These are phyloP conservation scores for Raddia guianensis DNA, from an alignment of 176 grass and related monocot species.

Conservation along the genomic window DNA sequence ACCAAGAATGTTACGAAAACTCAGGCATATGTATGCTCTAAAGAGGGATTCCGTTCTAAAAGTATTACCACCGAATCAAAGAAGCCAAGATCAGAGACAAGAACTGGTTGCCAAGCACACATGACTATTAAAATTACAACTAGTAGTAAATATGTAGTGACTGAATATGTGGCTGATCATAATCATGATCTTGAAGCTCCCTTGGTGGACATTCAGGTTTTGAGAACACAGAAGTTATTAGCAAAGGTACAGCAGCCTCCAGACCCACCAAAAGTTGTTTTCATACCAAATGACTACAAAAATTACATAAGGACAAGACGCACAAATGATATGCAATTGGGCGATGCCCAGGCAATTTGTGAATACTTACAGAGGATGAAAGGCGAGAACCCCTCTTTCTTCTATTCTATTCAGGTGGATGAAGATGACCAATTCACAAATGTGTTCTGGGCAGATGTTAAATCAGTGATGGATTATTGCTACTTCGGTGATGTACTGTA, in stretches of 20 bases:
- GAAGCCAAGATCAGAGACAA: constrained; percentile 63
- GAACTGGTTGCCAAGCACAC: constrained; percentile 79
- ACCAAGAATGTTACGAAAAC: constrained; percentile 61
- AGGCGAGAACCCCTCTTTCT: constrained; percentile 77
- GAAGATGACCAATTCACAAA: constrained; percentile 77
- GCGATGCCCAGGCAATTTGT: constrained; percentile 67
- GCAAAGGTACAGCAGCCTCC: constrained; percentile 64
- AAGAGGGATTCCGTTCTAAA: constrained; percentile 72
- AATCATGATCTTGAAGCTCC: constrained; percentile 76
- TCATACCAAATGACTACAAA: constrained; percentile 77
- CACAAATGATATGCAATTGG: constrained; percentile 49
- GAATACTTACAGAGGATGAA: constrained; percentile 89
- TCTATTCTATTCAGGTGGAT: constrained; percentile 84
- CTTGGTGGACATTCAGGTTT: constrained; percentile 77
- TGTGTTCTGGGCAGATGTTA: constrained; percentile 80
- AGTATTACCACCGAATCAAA: constrained; percentile 58
- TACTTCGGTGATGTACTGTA: constrained; percentile 85
- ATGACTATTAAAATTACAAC: constrained; percentile 82
- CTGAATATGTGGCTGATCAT: constrained; percentile 72
- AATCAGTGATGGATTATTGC: constrained; percentile 73
- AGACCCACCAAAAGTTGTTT: constrained; percentile 55
- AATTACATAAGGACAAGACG: constrained; percentile 70
- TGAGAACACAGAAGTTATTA: constrained; percentile 72
- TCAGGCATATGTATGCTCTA: constrained; percentile 76
- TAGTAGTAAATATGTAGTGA: constrained; percentile 70